phyloP scores from a whole-genome alignment of 352 stramenopile species.

The Globisporangium yorkense region DNA sequence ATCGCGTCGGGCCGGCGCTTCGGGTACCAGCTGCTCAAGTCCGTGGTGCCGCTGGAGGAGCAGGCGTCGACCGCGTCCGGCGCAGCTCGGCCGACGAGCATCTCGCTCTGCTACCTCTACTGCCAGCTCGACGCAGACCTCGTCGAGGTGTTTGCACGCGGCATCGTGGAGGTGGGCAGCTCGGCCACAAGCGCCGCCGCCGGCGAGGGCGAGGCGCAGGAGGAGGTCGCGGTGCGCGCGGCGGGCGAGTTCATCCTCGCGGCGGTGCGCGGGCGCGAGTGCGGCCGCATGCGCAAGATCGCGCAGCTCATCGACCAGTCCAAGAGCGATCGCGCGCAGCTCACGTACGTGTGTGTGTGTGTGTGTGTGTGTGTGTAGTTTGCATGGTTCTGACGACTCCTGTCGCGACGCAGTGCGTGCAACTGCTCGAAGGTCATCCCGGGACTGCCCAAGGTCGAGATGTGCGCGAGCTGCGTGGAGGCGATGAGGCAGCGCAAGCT shows the following conservation, averaged over 20 bases:
- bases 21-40: slow-evolving; percentile 62
- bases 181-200: slow-evolving; percentile 4
- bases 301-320: slow-evolving; percentile 42
- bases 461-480: slow-evolving; percentile 46
- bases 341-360: slow-evolving; percentile 31
- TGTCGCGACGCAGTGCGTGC: slow-evolving; percentile 25
- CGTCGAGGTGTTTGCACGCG: slow-evolving; percentile 52
- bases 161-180: slow-evolving; percentile 38
- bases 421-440: slow-evolving; percentile 47
- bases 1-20: slow-evolving; percentile 25
- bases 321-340: slow-evolving; percentile 41
- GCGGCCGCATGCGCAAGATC: slow-evolving; percentile 47
- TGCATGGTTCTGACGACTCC: not conserved
- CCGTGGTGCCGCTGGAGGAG: slow-evolving; percentile 28
- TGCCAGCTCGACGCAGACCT: slow-evolving; percentile 28
- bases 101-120: slow-evolving; percentile 67
- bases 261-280: slow-evolving; percentile 33
- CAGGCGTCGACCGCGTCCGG: slow-evolving; percentile 5
- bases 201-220: not conserved
- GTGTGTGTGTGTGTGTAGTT: no score
- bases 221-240: slow-evolving; percentile 19
- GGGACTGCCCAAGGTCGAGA: slow-evolving; percentile 47
- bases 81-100: slow-evolving; percentile 26
- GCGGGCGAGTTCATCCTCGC: slow-evolving; percentile 37
- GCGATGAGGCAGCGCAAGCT: slow-evolving; percentile 50